These are phyloP conservation scores for Paulinella micropora DNA, from an alignment of 78 protist species.

Conservation along the genomic window DNA sequence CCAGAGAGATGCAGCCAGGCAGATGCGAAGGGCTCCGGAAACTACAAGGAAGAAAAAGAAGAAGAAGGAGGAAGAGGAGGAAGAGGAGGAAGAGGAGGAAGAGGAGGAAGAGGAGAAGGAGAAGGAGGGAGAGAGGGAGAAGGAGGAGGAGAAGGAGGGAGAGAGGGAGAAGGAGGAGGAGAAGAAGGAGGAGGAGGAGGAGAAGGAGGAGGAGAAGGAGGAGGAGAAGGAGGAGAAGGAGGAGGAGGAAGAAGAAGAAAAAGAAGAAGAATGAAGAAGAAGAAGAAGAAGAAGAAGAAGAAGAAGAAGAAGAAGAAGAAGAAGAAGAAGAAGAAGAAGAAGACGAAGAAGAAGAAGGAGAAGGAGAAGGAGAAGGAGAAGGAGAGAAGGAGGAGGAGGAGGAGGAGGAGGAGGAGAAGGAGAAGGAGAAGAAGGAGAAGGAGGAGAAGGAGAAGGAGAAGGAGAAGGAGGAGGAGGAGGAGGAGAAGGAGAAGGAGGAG, in stretches of 20 bases:
- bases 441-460: background rate
- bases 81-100: background rate
- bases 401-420: background rate
- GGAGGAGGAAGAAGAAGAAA: constrained; percentile 6
- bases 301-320: background rate
- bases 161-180: background rate
- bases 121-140: background rate
- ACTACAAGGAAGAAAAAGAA: background rate
- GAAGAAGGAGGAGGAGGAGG: background rate
- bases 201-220: background rate
- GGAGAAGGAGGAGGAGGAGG: background rate
- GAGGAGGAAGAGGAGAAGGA: background rate
- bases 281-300: background rate
- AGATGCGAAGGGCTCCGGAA: no score
- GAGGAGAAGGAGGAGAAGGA: constrained; percentile 3
- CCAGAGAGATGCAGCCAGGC: no score
- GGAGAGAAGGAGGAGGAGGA: background rate
- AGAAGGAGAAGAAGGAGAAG: no score
- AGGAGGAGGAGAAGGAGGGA: background rate
- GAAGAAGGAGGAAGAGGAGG: background rate
- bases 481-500: background rate
- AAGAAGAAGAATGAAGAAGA: no score
- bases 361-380: background rate
- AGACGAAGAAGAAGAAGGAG: no score
- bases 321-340: no score